phyloP scores from a whole-genome alignment of 2,329 filamentous ascomycete genomes.

The Pseudogymnoascus sp. region DNA sequence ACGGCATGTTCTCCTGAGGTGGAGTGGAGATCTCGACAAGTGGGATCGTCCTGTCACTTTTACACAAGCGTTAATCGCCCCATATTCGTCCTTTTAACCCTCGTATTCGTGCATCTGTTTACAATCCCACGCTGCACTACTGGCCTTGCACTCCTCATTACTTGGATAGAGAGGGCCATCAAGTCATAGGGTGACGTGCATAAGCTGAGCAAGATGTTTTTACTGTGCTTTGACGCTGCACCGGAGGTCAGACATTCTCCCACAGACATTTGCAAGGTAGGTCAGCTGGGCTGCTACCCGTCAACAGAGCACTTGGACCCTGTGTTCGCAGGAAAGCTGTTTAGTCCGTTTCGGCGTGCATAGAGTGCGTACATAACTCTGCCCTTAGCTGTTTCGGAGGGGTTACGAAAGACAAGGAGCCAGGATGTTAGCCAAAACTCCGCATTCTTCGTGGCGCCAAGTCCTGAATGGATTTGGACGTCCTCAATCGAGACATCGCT shows the following conservation, averaged over 20 bases:
- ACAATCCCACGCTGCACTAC: neutral
- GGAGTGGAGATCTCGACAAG: neutral
- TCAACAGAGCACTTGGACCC: neutral
- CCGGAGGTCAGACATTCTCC: neutral
- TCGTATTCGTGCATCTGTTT: neutral
- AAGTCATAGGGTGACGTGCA: neutral
- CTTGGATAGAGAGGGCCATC: neutral
- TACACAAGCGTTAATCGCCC: constrained; percentile 2
- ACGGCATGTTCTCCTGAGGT: neutral
- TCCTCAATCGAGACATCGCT: neutral
- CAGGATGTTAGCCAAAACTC: neutral
- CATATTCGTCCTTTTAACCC: neutral
- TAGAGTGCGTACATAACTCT: neutral
- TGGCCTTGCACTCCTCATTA: neutral
- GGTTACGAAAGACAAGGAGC: neutral
- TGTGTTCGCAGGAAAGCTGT: neutral
- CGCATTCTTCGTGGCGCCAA: neutral
- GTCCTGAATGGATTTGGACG: neutral
- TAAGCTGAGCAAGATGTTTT: neutral
- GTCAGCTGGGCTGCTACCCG: neutral
- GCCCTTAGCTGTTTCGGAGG: neutral
- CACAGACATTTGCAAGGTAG: constrained; percentile 1
- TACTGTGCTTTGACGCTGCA: constrained; percentile 1
- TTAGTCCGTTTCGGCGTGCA: neutral
- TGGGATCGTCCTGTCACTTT: constrained; percentile 7